Conservation (phyloP, 176 grass and related monocot genomes). For the Luzula sylvatica region DNA sequence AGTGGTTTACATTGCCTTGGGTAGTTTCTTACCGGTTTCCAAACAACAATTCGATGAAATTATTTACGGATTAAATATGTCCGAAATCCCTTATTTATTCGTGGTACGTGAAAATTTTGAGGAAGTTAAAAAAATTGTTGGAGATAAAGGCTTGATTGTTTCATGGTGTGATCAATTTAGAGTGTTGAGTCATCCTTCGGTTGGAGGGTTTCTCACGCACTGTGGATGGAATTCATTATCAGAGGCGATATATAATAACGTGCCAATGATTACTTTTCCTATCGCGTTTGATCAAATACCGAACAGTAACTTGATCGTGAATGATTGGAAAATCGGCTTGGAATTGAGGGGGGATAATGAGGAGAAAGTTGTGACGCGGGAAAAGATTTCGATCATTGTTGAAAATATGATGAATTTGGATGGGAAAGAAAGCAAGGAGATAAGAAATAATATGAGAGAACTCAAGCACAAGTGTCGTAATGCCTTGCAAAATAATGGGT, state of each 20-base stretch:
- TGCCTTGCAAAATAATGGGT: neutral
- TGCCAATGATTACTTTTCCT: slow-evolving; percentile 15
- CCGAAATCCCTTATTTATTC: slow-evolving; percentile 5
- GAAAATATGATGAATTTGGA: slow-evolving; percentile 10
- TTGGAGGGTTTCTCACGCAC: slow-evolving; percentile 18
- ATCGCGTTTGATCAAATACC: slow-evolving; percentile 21
- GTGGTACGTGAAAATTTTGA: neutral
- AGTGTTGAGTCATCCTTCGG: slow-evolving; percentile 13
- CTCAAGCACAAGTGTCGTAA: neutral
- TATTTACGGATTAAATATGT: neutral
- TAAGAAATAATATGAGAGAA: slow-evolving; percentile 8
- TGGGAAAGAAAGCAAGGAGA: slow-evolving; percentile 10
- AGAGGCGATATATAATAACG: slow-evolving; percentile 5
- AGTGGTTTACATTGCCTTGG: slow-evolving; percentile 1
- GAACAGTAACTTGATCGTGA: slow-evolving; percentile 20
- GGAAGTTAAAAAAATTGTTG: neutral
- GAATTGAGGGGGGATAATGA: neutral
- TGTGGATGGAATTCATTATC: slow-evolving; percentile 21
- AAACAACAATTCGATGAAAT: slow-evolving; percentile 5
- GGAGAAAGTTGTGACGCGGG: neutral
- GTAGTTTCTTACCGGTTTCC: slow-evolving; percentile 20
- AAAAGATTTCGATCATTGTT: slow-evolving; percentile 12
- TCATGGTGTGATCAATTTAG: slow-evolving; percentile 22
- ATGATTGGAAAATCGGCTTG: slow-evolving; percentile 14
- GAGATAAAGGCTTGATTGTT: slow-evolving; percentile 7